Evolutionary conservation across 202 grass and related monocot genomes (phyloP).

Genomic region (Sporobolus alterniflorus): DNA sequence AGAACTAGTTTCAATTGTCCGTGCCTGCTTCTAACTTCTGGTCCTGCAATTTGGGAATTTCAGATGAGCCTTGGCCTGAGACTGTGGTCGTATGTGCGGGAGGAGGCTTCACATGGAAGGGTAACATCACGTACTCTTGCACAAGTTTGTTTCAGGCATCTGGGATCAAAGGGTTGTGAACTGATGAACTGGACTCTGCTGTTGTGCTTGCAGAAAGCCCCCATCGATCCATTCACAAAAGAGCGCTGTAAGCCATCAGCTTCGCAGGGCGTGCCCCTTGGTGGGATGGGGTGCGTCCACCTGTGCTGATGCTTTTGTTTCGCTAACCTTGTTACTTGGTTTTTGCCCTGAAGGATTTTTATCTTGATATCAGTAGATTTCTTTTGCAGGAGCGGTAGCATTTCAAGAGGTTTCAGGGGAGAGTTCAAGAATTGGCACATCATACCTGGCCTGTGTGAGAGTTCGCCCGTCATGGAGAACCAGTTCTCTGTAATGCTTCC

Average conservation of each 20-base stretch:
- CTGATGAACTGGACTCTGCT: conserved; percentile 7
- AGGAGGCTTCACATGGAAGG: conserved; percentile 99
- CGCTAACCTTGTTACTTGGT: background rate
- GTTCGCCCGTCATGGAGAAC: conserved; percentile 96
- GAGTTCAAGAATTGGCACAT: conserved; percentile 99
- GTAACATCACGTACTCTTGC: conserved; percentile 43
- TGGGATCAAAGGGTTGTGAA: background rate
- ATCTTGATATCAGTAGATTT: conserved; percentile 39
- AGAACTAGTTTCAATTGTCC: conserved; percentile 6
- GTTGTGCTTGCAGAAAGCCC: conserved; percentile 84
- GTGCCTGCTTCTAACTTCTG: conserved; percentile 12
- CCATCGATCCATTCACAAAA: conserved; percentile 96
- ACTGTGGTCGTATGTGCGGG: conserved; percentile 97
- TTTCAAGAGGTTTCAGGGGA: conserved; percentile 98
- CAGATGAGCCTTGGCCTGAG: conserved; percentile 92
- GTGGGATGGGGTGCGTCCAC: conserved; percentile 88
- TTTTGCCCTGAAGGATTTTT: conserved; percentile 17
- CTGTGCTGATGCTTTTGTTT: conserved; percentile 21
- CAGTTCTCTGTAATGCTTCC: conserved; percentile 93
- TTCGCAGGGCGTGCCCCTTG: conserved; percentile 95
- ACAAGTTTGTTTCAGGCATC: background rate
- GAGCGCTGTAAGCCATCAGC: conserved; percentile 90
- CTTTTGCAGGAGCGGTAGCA: conserved; percentile 92
- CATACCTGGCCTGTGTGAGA: conserved; percentile 94
- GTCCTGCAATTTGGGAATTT: conserved; percentile 19